A percentile compares a stretch with the other conserved stretches of the same genome.
phyloP scores from a whole-genome alignment of 169 alveolate species.

The Eimeria zaria region DNA sequence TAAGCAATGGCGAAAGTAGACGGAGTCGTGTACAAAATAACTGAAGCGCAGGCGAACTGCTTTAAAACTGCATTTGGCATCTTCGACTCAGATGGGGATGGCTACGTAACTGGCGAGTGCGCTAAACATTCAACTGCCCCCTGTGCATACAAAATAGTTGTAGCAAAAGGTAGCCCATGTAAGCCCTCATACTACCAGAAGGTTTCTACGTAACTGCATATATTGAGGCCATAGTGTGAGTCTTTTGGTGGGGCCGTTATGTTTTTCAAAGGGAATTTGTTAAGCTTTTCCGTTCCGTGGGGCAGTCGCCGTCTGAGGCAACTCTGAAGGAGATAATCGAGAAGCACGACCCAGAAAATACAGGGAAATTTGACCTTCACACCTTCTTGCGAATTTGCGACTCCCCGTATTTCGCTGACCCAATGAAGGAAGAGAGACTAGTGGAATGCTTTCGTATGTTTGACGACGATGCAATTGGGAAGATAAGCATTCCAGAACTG shows the following conservation, averaged over 20 bases:
- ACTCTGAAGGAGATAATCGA: slow-evolving; percentile 38
- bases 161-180: neutral
- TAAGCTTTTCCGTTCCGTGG: slow-evolving; percentile 81
- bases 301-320: slow-evolving; percentile 83
- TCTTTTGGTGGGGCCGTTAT: neutral
- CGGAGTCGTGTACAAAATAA: slow-evolving; percentile 78
- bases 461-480: slow-evolving; percentile 79
- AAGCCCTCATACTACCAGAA: neutral
- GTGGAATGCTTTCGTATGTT: slow-evolving; percentile 77
- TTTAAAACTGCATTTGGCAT: slow-evolving; percentile 80
- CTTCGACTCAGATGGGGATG: slow-evolving; percentile 80
- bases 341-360: slow-evolving; percentile 43
- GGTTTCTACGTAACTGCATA: neutral
- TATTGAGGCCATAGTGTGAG: neutral
- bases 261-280: slow-evolving; percentile 58
- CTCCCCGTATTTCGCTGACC: slow-evolving; percentile 69
- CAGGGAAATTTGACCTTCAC: slow-evolving; percentile 54
- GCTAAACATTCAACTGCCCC: neutral
- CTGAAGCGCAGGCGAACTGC: slow-evolving; percentile 81
- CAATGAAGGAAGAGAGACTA: slow-evolving; percentile 78
- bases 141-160: neutral
- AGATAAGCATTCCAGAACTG: slow-evolving; percentile 39
- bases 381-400: slow-evolving; percentile 78
- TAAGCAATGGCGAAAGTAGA: slow-evolving; percentile 76
- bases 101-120: slow-evolving; percentile 66